Percentiles rank a stretch among this genome's conserved stretches.
phyloP scores from a whole-genome alignment of 352 stramenopile species.

The Elongisporangium anandrum region DNA sequence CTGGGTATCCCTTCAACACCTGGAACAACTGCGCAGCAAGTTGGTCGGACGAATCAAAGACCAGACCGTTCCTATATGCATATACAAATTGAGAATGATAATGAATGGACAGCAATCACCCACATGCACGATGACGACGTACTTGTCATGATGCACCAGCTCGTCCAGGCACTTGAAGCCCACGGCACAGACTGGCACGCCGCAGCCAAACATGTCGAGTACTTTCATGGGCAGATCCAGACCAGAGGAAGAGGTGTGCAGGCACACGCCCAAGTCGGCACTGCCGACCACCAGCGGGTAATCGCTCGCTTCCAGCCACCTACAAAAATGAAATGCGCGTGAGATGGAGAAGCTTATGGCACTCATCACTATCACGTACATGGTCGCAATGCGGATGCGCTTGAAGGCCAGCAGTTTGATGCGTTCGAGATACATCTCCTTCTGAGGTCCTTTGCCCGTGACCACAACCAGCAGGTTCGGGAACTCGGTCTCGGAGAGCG shows the following conservation, averaged over 20 bases:
- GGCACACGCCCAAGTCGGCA: constrained; percentile 95
- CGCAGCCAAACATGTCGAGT: constrained; percentile 98
- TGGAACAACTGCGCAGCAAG: constrained; percentile 56
- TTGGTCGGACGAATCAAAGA: constrained; percentile 59
- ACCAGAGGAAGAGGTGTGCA: constrained; percentile 98
- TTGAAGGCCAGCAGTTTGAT: constrained; percentile 71
- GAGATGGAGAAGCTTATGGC: background rate
- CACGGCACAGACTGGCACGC: constrained; percentile 95
- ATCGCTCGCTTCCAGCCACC: constrained; percentile 95
- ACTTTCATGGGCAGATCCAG: constrained; percentile 99
- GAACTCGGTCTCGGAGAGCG: constrained; percentile 36
- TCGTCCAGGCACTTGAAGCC: constrained; percentile 95
- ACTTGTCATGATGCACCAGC: constrained; percentile 93
- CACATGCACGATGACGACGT: constrained; percentile 26
- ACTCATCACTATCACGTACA: constrained; percentile 28
- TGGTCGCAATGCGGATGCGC: constrained; percentile 85
- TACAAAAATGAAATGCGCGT: constrained; percentile 11
- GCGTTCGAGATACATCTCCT: constrained; percentile 85
- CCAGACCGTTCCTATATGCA: constrained; percentile 55
- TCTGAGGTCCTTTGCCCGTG: constrained; percentile 97
- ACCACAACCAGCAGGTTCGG: constrained; percentile 92
- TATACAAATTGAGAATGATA: background rate
- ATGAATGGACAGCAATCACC: background rate
- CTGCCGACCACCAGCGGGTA: constrained; percentile 95
- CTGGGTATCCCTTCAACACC: constrained; percentile 55